A percentile compares a stretch with the other conserved stretches of the same genome.
Evolutionary conservation across 2,329 filamentous ascomycete species (phyloP).

Genomic region (Phaeosphaeria sp.): DNA sequence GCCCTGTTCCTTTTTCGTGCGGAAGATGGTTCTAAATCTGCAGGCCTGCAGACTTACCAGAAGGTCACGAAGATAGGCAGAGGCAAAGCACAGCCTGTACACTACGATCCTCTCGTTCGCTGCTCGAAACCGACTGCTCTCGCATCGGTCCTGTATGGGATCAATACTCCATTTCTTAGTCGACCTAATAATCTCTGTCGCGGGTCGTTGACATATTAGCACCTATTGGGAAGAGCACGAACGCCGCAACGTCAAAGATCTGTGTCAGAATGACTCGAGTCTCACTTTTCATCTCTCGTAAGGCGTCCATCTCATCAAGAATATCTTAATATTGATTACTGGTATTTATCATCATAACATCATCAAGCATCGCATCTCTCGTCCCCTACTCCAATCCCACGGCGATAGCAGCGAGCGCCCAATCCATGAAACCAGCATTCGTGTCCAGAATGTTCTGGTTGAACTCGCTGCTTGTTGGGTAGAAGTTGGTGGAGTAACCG

Average conservation of each 20-base stretch:
- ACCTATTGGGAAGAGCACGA: neutral
- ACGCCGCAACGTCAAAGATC: neutral
- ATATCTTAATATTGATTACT: neutral
- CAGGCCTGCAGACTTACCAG: no score
- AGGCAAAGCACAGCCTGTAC: no score
- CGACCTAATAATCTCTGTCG: no score
- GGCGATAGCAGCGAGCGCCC: constrained; percentile 45
- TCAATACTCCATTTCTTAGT: no score
- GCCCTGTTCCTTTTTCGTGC: no score
- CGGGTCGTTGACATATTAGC: no score
- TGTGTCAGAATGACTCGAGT: neutral
- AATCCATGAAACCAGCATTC: constrained; percentile 51
- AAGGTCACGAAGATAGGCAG: no score
- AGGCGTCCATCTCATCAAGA: neutral
- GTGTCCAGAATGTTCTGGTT: constrained; percentile 51
- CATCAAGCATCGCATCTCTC: neutral
- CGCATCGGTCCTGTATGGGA: no score
- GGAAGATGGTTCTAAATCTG: no score
- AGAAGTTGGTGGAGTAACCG: constrained; percentile 50
- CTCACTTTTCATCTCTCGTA: neutral
- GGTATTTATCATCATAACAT: neutral
- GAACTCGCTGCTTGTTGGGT: constrained; percentile 49
- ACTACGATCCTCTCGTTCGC: no score
- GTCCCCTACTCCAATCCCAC: constrained; percentile 29
- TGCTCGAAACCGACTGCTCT: no score